Conservation (phyloP, 345 rosid genomes). For the Kernera saxatilis region DNA sequence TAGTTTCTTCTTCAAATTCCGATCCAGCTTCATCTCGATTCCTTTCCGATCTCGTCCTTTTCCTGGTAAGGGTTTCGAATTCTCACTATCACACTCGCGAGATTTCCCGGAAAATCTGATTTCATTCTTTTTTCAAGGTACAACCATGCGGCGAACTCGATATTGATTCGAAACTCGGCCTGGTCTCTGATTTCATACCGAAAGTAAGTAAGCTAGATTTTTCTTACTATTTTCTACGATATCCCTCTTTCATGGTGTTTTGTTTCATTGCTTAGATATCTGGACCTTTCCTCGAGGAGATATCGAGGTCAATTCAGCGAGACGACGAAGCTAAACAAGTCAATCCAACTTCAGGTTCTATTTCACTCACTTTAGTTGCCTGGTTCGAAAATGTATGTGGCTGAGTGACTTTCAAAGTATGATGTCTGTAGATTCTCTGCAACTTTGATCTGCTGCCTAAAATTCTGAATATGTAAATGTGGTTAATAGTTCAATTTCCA, state of each 20-base stretch:
- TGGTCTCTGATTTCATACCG: slow-evolving; percentile 42
- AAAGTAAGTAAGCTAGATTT: slow-evolving; percentile 37
- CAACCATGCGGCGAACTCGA: slow-evolving; percentile 69
- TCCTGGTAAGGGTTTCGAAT: slow-evolving; percentile 37
- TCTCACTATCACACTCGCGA: neutral
- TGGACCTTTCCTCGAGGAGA: slow-evolving; percentile 41
- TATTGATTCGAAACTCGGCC: slow-evolving; percentile 34
- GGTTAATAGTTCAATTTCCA: neutral
- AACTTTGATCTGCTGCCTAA: neutral
- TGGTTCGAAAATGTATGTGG: neutral
- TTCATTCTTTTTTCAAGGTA: slow-evolving; percentile 30
- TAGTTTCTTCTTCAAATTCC: slow-evolving; percentile 31
- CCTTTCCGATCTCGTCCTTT: slow-evolving; percentile 52
- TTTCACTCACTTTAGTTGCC: neutral
- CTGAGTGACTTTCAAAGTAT: neutral
- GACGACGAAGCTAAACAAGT: slow-evolving; percentile 7
- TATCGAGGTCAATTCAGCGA: slow-evolving; percentile 32
- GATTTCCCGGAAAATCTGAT: neutral
- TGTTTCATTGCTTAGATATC: slow-evolving; percentile 39
- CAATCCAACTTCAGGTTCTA: slow-evolving; percentile 23
- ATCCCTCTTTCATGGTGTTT: neutral
- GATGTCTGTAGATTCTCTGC: neutral
- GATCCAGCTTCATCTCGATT: slow-evolving; percentile 49
- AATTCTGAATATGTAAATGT: neutral
- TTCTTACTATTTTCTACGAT: neutral